Evolutionary conservation across 2,329 filamentous ascomycete genomes (phyloP).

Genomic region (Monilinia aucupariae): DNA sequence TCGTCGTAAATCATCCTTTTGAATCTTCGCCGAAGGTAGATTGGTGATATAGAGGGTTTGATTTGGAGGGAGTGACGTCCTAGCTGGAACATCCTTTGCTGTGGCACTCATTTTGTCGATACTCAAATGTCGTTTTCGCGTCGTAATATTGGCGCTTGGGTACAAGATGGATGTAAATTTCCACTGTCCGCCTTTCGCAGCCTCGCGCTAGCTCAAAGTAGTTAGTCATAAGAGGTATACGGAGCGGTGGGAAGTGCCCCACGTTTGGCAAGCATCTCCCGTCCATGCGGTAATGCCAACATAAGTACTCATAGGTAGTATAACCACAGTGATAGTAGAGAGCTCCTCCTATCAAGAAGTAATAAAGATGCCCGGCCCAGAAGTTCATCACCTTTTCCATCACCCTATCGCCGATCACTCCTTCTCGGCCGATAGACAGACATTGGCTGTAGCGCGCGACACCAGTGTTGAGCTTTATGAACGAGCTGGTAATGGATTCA

Average conservation of each 20-base stretch:
- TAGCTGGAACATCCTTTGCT: background rate
- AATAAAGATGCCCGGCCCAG: constrained; percentile 67
- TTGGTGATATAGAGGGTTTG: constrained; percentile 87
- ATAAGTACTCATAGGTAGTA: constrained; percentile 6
- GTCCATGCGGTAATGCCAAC: constrained; percentile 16
- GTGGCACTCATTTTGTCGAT: constrained; percentile 7
- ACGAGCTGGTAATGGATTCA: constrained; percentile 66
- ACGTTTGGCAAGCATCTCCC: constrained; percentile 11
- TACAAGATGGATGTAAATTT: constrained; percentile 9
- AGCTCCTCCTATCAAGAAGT: constrained; percentile 78
- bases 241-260: constrained; percentile 5
- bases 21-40: constrained; percentile 77
- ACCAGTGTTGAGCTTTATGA: constrained; percentile 85
- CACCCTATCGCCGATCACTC: constrained; percentile 95
- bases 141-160: constrained; percentile 1
- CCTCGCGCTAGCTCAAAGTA: constrained; percentile 12
- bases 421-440: constrained; percentile 86
- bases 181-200: constrained; percentile 9
- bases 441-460: constrained; percentile 86
- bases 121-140: background rate
- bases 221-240: constrained; percentile 1
- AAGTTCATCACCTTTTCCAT: constrained; percentile 97
- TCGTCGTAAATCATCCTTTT: constrained; percentile 79
- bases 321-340: constrained; percentile 76
- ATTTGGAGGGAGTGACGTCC: constrained; percentile 51